These are phyloP conservation scores for Xerocomellus chrysenteron DNA, from an alignment of 768 basidiomycete genomes.

Conservation along the genomic window DNA sequence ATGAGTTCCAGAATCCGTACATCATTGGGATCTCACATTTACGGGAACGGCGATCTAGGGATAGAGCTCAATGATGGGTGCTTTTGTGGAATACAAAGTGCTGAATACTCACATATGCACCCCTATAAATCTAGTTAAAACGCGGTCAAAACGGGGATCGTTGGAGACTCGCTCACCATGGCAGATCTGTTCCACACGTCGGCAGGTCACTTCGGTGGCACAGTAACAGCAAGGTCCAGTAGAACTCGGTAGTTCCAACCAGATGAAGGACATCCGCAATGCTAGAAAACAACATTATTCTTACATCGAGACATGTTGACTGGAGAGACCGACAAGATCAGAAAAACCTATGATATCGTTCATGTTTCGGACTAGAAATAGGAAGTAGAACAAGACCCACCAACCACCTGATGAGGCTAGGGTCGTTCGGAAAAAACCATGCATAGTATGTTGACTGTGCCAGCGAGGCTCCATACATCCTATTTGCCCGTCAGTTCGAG, in stretches of 20 bases:
- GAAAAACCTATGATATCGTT: constrained; percentile 3
- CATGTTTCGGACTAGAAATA: neutral
- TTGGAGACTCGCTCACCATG: constrained; percentile 9
- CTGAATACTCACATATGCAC: constrained; percentile 4
- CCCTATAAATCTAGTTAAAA: neutral
- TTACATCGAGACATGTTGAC: neutral
- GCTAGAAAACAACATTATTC: constrained; percentile 1
- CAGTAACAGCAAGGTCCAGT: constrained; percentile 2
- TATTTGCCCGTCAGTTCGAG: neutral
- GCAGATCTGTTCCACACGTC: neutral
- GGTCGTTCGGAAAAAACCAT: constrained; percentile 7
- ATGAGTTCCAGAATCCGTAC: neutral
- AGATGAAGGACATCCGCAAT: constrained; percentile 5
- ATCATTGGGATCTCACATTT: constrained; percentile 3
- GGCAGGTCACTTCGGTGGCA: neutral
- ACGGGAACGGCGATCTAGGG: neutral
- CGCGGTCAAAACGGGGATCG: neutral
- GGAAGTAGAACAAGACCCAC: neutral
- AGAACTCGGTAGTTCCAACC: neutral
- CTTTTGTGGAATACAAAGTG: neutral
- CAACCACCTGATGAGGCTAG: constrained; percentile 3
- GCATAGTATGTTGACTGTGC: constrained; percentile 3
- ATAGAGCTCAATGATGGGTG: neutral
- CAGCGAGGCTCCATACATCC: constrained; percentile 13
- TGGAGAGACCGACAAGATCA: constrained; percentile 8